These are phyloP conservation scores for Heterobasidion irregulare DNA, from an alignment of 1,284 basidiomycete genomes.

Conservation along the genomic window DNA sequence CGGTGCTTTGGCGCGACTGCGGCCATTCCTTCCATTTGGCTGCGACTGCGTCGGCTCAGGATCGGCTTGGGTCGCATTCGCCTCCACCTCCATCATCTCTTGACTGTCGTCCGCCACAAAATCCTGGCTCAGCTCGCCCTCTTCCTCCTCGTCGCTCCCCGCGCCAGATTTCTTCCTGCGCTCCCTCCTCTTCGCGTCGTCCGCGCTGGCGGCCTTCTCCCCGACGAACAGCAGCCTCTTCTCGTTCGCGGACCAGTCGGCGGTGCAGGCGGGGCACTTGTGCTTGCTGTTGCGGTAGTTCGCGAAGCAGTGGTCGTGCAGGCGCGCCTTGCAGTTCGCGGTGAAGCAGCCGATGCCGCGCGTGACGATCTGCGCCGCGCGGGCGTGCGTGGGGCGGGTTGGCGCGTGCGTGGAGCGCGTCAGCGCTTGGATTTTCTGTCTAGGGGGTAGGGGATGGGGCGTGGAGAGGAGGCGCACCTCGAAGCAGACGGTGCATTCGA, in stretches of 20 bases:
- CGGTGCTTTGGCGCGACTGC: constrained; percentile 11
- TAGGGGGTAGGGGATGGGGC: background rate
- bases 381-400: background rate
- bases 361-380: constrained; percentile 43
- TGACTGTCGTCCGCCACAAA: constrained; percentile 26
- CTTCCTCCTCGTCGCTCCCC: constrained; percentile 18
- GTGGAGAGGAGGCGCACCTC: constrained; percentile 35
- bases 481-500: constrained; percentile 70
- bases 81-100: constrained; percentile 5
- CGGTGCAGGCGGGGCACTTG: constrained; percentile 50
- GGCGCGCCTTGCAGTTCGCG: constrained; percentile 50
- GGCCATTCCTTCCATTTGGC: constrained; percentile 6
- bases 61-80: background rate
- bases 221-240: constrained; percentile 45
- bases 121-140: constrained; percentile 34
- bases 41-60: constrained; percentile 19
- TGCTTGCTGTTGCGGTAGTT: constrained; percentile 31
- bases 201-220: constrained; percentile 55
- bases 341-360: constrained; percentile 60
- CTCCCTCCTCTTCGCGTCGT: constrained; percentile 33
- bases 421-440: background rate
- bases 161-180: constrained; percentile 14
- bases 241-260: constrained; percentile 45
- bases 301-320: constrained; percentile 65
- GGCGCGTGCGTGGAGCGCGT: too few relatives aligned